Percentiles rank a stretch among this genome's conserved stretches.
phyloP scores from a whole-genome alignment of 2,329 filamentous ascomycete species.

The Didymella arachidicola region DNA sequence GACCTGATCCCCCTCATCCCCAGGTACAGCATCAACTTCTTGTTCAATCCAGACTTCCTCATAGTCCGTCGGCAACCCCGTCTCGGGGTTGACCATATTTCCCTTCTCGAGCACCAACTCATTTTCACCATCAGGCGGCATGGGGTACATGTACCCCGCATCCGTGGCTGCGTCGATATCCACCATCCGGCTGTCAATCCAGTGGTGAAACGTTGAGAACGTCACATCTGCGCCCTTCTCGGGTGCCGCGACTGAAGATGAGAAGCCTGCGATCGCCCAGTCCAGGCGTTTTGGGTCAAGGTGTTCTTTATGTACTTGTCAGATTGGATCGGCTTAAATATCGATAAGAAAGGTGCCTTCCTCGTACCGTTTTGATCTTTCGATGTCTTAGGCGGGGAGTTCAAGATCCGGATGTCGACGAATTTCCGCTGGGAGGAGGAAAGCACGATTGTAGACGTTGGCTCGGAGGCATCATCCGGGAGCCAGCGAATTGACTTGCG shows the following conservation, averaged over 20 bases:
- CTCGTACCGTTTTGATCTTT: neutral
- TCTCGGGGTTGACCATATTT: neutral
- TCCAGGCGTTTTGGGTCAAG: neutral
- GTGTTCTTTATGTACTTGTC: neutral
- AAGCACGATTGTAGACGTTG: slow-evolving; percentile 1
- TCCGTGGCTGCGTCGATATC: neutral
- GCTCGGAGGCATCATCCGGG: neutral
- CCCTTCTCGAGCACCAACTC: neutral
- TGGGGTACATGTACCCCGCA: neutral
- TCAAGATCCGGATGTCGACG: neutral
- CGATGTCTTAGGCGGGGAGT: neutral
- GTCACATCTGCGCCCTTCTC: neutral
- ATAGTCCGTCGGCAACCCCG: neutral
- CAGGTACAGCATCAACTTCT: neutral
- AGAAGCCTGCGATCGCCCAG: slow-evolving; percentile 1
- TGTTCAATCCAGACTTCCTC: slow-evolving; percentile 1
- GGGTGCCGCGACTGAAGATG: neutral
- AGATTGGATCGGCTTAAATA: neutral
- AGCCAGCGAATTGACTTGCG: slow-evolving; percentile 1
- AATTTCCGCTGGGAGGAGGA: neutral
- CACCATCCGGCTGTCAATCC: neutral
- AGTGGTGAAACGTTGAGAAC: neutral
- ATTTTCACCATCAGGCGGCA: neutral
- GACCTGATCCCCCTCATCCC: neutral
- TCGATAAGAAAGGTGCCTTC: neutral